Evolutionary conservation across 2,329 filamentous ascomycete genomes (phyloP).

Genomic region (Rhinocladiella similis): DNA sequence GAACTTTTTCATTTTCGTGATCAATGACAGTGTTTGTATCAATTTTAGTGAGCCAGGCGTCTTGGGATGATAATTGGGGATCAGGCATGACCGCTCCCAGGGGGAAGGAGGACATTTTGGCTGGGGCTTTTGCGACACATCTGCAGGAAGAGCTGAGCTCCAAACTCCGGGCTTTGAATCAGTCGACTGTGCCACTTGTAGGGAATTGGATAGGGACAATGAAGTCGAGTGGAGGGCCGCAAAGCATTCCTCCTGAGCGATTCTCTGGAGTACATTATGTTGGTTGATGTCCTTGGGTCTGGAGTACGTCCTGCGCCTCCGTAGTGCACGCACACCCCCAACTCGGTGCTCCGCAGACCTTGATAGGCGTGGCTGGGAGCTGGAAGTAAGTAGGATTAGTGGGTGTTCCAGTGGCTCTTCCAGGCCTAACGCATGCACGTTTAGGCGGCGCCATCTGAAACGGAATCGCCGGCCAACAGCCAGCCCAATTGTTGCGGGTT

Average conservation of each 20-base stretch:
- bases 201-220: neutral
- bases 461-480: too few species aligned
- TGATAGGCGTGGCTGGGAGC: too few species aligned
- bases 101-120: constrained; percentile 2
- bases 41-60: constrained; percentile 15
- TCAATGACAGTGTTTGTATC: constrained; percentile 4
- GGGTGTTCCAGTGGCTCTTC: too few species aligned
- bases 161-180: neutral
- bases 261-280: neutral
- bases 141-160: neutral
- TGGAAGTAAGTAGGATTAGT: too few species aligned
- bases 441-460: too few species aligned
- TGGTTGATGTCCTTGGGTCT: too few species aligned
- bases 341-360: too few species aligned
- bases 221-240: neutral
- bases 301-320: too few species aligned
- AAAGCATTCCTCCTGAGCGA: neutral
- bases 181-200: neutral
- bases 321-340: too few species aligned
- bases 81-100: constrained; percentile 3
- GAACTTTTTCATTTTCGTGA: constrained; percentile 2
- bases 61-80: constrained; percentile 1
- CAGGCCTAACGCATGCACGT: too few species aligned
- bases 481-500: too few species aligned
- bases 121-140: constrained; percentile 1